These are phyloP conservation scores for Puya raimondii DNA, from an alignment of 176 grass and related monocot species.

Conservation along the genomic window DNA sequence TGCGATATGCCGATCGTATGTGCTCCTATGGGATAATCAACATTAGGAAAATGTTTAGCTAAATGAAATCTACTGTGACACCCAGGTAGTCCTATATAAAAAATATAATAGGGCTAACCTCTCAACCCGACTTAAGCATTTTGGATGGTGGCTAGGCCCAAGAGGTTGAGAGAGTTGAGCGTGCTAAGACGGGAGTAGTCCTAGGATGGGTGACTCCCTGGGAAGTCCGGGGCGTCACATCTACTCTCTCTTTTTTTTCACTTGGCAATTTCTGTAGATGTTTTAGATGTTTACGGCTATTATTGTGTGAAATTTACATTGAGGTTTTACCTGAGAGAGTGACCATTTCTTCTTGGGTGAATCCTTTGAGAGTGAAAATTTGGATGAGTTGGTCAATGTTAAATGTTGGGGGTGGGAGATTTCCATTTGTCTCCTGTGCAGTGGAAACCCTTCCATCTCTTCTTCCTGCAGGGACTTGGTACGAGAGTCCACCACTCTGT, in stretches of 20 bases:
- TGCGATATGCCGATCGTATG: conserved; percentile 78
- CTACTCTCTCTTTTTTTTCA: not conserved
- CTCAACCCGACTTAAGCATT: no score
- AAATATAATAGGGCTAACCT: no score
- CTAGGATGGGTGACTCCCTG: no score
- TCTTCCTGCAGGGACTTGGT: conserved; percentile 45
- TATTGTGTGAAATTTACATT: not conserved
- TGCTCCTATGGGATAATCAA: conserved; percentile 30
- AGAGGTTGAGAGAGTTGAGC: no score
- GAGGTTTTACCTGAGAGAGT: conserved; percentile 38
- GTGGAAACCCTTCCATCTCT: conserved; percentile 52
- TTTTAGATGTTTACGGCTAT: not conserved
- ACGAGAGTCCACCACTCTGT: conserved; percentile 44
- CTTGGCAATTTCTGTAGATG: not conserved
- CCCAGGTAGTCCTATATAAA: no score
- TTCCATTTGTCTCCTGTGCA: conserved; percentile 37
- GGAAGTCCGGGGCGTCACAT: no score
- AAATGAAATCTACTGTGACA: not conserved
- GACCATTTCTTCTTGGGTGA: conserved; percentile 48
- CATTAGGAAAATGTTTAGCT: not conserved
- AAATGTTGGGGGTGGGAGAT: conserved; percentile 46
- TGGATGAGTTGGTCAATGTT: conserved; percentile 37
- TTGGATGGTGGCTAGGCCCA: no score
- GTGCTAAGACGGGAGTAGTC: no score
- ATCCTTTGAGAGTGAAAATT: conserved; percentile 50